These are phyloP conservation scores for Alternaria longipes DNA, from an alignment of 2,329 filamentous ascomycete genomes.

Conservation along the genomic window DNA sequence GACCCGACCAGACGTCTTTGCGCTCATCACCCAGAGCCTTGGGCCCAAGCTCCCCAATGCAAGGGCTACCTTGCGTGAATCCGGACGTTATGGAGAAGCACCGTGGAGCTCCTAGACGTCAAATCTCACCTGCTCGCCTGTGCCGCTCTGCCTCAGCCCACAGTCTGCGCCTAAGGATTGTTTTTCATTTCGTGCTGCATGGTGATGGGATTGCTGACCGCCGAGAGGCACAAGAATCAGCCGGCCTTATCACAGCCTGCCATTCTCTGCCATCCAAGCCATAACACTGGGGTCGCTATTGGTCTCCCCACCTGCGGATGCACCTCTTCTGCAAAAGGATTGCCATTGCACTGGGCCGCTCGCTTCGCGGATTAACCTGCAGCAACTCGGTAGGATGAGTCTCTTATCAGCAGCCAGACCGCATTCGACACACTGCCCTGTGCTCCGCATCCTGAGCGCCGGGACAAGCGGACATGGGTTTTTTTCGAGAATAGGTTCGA, in stretches of 20 bases:
- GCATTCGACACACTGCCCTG: conserved; percentile 32
- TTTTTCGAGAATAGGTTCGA: conserved; percentile 35
- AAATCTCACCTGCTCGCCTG: not conserved
- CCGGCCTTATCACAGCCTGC: conserved; percentile 37
- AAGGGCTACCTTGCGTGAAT: conserved; percentile 11
- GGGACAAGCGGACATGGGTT: conserved; percentile 39
- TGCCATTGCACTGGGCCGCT: conserved; percentile 34
- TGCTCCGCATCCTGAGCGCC: conserved; percentile 37
- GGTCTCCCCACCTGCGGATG: conserved; percentile 21
- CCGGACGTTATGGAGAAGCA: conserved; percentile 3
- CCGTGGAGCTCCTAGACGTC: not conserved
- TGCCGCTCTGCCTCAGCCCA: conserved; percentile 6
- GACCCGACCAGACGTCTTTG: conserved; percentile 15
- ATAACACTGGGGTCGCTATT: conserved; percentile 23
- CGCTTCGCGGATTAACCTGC: conserved; percentile 34
- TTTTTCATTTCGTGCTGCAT: conserved; percentile 27
- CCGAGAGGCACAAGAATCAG: conserved; percentile 29
- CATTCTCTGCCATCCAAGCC: conserved; percentile 13
- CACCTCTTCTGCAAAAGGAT: conserved; percentile 22
- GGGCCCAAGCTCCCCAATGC: conserved; percentile 19
- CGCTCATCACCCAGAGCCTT: conserved; percentile 20
- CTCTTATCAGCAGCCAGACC: conserved; percentile 46
- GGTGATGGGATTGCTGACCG: conserved; percentile 36
- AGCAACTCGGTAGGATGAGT: conserved; percentile 26
- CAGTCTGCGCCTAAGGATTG: not conserved